Base-by-base conservation (phyloP, 2,329 filamentous ascomycete genomes). In the Zarea fungicola region DNA sequence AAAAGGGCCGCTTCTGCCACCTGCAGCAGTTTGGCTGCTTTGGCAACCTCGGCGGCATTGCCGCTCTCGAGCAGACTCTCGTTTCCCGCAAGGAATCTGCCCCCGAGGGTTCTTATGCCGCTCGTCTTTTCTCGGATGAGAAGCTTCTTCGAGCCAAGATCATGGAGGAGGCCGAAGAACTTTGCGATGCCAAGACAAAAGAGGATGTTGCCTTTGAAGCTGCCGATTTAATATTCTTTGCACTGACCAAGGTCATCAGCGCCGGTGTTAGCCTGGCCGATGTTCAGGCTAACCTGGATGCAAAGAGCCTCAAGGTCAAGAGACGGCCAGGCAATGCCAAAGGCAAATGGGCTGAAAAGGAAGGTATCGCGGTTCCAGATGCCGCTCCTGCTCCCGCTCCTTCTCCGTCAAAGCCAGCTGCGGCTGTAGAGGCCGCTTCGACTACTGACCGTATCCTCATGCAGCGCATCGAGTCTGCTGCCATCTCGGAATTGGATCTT, bases 121-220 rank as follows among this genome's bases (percentile, higher is more conserved):
- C 90, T 16, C 79, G 92, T 28, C 74, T 99, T 1, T 99, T 97
- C 74, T 91, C 85, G 16, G 93, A 99, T 55, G 81, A 89, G 58
- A 91, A 95, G 65, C 78, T 99, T 48, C 71, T 96, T 47, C 80
- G 88, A 36, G 93, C 93, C 3, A 99, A 99, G 76, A 96, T 99
- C 49, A 95, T 97, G 83, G 93, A 99, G 68, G 93, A 99, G 67
- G 93, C 93, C 0, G 88, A 95, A 62, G 93, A 99, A 71, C 77
- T 99, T 35, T 96, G 92, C 62, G 83, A 93, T 55, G 92, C 93
- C 14, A 83, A 83, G 56, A 84, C 83, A 0, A 86, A 87, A 52
- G 78, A 91, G 54, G 87, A 97, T 13, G 80, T 96, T 54, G 89
- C 93, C 2, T 95, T 95, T 55, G 93, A 99, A 68, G 90, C 93